These are phyloP conservation scores for Truncatella angustata DNA, from an alignment of 2,329 filamentous ascomycete species.

Conservation along the genomic window DNA sequence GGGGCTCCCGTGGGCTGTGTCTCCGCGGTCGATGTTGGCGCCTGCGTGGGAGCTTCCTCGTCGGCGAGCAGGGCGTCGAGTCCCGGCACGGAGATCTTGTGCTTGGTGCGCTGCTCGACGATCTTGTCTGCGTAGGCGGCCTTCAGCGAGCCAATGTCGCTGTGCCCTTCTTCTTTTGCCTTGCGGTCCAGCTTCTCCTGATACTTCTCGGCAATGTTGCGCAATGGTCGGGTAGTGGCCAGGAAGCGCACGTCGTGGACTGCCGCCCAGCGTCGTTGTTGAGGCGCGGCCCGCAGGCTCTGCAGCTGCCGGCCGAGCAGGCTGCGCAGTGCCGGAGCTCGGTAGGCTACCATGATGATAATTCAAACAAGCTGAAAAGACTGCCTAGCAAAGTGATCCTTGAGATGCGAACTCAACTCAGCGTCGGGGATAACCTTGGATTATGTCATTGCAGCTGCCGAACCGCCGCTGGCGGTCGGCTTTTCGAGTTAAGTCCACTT, in stretches of 20 bases:
- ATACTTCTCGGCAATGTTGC: constrained; percentile 79
- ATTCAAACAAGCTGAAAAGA: not conserved
- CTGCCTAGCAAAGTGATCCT: too few species aligned
- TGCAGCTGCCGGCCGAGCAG: constrained; percentile 33
- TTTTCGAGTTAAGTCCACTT: too few species aligned
- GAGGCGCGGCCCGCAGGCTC: constrained; percentile 23
- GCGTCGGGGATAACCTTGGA: too few species aligned
- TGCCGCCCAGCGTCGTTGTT: constrained; percentile 83
- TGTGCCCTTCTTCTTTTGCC: constrained; percentile 69
- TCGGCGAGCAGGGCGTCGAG: constrained; percentile 29
- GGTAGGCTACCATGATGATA: constrained; percentile 7
- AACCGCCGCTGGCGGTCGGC: too few species aligned
- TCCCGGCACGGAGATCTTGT: constrained; percentile 50
- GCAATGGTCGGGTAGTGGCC: constrained; percentile 69
- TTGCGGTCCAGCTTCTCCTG: constrained; percentile 80
- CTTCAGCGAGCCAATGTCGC: constrained; percentile 73
- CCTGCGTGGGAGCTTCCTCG: constrained; percentile 22
- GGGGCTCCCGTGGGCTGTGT: not conserved
- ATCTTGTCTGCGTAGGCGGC: constrained; percentile 86
- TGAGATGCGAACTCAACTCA: too few species aligned
- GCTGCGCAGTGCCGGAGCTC: constrained; percentile 40
- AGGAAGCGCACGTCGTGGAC: constrained; percentile 92
- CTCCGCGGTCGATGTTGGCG: constrained; percentile 1
- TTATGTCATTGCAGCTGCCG: too few species aligned
- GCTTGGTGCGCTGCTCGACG: constrained; percentile 64